These are phyloP conservation scores for Scolecobasidium constrictum DNA, from an alignment of 2,329 filamentous ascomycete species.

Conservation along the genomic window DNA sequence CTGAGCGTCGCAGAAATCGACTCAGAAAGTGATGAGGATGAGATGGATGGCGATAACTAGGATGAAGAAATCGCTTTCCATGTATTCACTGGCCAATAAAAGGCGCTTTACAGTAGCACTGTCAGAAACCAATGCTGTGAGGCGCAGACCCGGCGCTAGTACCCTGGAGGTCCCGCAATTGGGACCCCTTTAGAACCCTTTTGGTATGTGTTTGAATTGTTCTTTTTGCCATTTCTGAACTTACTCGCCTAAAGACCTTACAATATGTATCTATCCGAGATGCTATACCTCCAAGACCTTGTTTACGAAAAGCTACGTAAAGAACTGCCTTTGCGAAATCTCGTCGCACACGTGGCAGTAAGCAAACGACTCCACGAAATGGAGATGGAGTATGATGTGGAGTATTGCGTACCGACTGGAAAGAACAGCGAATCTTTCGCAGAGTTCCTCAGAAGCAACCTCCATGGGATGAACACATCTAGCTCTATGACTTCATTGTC, in stretches of 20 bases:
- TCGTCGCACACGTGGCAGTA: constrained; percentile 11
- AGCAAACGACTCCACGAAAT: constrained; percentile 13
- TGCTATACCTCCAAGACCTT: constrained; percentile 15
- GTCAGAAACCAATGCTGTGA: too few relatives aligned
- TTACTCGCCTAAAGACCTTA: constrained; percentile 10
- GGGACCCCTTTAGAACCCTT: too few relatives aligned
- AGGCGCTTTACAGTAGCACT: too few relatives aligned
- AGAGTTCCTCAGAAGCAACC: constrained; percentile 11
- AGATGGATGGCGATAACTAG: constrained; percentile 8
- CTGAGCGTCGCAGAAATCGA: constrained; percentile 10
- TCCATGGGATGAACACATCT: constrained; percentile 11
- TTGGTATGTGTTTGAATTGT: not conserved
- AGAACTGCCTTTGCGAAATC: constrained; percentile 12
- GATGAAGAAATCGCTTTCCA: too few relatives aligned
- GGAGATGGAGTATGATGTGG: constrained; percentile 11
- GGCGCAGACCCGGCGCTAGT: constrained; percentile 9
- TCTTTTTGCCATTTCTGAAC: constrained; percentile 1
- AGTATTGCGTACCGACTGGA: constrained; percentile 11
- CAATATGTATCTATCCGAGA: constrained; percentile 13
- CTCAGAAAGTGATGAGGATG: constrained; percentile 11
- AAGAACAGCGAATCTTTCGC: constrained; percentile 13
- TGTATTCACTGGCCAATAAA: too few relatives aligned
- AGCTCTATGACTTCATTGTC: constrained; percentile 12
- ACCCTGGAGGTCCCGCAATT: constrained; percentile 5
- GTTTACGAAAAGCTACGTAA: constrained; percentile 13